Evolutionary conservation across 768 basidiomycete genomes (phyloP).

Genomic region (Phanerochaete carnosa): DNA sequence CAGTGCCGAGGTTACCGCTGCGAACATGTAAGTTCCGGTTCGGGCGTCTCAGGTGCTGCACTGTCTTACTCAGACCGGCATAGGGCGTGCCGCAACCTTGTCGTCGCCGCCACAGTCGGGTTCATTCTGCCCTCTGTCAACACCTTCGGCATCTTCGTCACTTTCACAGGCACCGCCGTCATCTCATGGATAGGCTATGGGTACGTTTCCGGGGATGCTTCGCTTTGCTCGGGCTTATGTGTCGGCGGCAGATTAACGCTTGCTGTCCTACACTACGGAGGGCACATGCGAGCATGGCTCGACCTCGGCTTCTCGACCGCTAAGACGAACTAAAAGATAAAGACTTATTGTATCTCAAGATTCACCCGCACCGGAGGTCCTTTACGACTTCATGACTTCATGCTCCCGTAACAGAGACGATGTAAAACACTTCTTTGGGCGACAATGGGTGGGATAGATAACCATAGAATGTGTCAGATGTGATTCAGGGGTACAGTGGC

Average conservation of each 20-base stretch:
- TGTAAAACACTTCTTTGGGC: too few species aligned
- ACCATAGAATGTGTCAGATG: not conserved
- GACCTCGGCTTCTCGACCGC: slow-evolving; percentile 54
- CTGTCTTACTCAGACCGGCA: not conserved
- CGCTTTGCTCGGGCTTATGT: not conserved
- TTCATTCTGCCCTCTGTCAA: slow-evolving; percentile 54
- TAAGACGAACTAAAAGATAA: slow-evolving; percentile 7
- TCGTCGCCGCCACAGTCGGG: slow-evolving; percentile 42
- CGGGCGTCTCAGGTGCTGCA: not conserved
- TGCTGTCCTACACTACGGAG: slow-evolving; percentile 39
- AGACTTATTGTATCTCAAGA: too few species aligned
- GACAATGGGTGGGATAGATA: too few species aligned
- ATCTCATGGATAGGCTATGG: slow-evolving; percentile 48
- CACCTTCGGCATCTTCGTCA: slow-evolving; percentile 45
- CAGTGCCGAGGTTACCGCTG: slow-evolving; percentile 65
- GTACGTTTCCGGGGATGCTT: slow-evolving; percentile 33
- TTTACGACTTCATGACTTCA: not conserved
- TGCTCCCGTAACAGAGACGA: too few species aligned
- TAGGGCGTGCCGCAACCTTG: slow-evolving; percentile 47
- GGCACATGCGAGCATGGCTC: slow-evolving; percentile 50
- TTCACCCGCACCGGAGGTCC: too few species aligned
- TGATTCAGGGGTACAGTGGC: not conserved
- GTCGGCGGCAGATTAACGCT: not conserved
- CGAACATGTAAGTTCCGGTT: slow-evolving; percentile 40
- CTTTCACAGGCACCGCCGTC: slow-evolving; percentile 44